These are phyloP conservation scores for Candida tammaniensis DNA, from an alignment of 805 yeast species.

Conservation along the genomic window DNA sequence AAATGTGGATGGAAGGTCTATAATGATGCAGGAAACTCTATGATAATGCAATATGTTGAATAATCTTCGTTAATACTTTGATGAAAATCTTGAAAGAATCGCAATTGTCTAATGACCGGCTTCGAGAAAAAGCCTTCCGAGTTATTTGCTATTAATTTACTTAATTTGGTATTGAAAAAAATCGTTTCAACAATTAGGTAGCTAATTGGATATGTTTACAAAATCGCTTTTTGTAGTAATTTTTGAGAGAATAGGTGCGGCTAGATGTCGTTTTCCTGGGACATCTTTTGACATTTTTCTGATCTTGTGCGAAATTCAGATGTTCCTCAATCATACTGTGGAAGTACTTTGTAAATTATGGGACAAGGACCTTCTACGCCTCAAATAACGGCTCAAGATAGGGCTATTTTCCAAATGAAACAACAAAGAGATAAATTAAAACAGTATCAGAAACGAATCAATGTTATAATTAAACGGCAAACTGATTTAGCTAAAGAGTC, in stretches of 20 bases:
- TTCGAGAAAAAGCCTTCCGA: no score
- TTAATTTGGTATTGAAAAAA: conserved; percentile 4
- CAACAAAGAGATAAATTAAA: conserved; percentile 82
- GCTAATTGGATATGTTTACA: conserved; percentile 8
- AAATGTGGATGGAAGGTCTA: conserved; percentile 1
- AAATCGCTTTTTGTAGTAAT: conserved; percentile 8
- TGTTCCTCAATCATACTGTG: not conserved
- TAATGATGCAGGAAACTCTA: no score
- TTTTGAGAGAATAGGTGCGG: not conserved
- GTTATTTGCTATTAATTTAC: no score
- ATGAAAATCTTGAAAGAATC: not conserved
- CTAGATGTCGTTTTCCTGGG: not conserved
- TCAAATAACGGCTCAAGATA: conserved; percentile 78
- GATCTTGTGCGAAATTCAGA: conserved; percentile 3
- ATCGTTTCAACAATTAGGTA: conserved; percentile 2
- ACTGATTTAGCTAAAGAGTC: conserved; percentile 56
- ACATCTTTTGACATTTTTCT: not conserved
- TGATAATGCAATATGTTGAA: no score
- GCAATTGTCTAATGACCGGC: no score
- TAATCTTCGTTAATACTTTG: no score
- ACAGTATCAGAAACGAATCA: conserved; percentile 65
- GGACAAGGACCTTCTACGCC: conserved; percentile 45
- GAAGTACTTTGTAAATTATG: conserved; percentile 21
- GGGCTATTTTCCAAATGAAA: conserved; percentile 82
- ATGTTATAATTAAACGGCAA: conserved; percentile 59